Evolutionary conservation across 495 filamentous ascomycete genomes (phyloP).

Genomic region (Podospora australis): DNA sequence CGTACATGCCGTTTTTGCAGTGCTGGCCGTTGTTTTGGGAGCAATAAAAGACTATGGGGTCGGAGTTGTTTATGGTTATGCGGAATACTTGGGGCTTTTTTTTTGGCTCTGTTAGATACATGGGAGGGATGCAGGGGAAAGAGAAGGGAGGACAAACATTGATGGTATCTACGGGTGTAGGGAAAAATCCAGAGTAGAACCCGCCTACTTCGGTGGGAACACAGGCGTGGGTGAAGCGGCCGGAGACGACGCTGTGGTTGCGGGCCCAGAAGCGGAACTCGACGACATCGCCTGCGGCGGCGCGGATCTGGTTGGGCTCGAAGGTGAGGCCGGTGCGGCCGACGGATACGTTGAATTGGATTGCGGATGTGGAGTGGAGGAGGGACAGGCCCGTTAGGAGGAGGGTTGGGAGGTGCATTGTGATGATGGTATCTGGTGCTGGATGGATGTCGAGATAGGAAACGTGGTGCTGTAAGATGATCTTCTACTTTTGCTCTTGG

Average conservation of each 20-base stretch:
- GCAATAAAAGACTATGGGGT: slow-evolving; percentile 52
- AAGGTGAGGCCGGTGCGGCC: slow-evolving; percentile 28
- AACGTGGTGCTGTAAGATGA: no score
- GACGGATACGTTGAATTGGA: slow-evolving; percentile 19
- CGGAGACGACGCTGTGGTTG: slow-evolving; percentile 46
- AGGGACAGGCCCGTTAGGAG: slow-evolving; percentile 14
- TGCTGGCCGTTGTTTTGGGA: slow-evolving; percentile 29
- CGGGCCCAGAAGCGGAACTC: slow-evolving; percentile 47
- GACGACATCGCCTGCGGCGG: slow-evolving; percentile 42
- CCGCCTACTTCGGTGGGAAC: slow-evolving; percentile 28
- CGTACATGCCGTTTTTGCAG: slow-evolving; percentile 32
- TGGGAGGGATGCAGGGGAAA: background rate
- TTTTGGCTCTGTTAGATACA: background rate
- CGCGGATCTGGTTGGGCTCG: slow-evolving; percentile 27
- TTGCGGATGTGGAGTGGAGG: slow-evolving; percentile 16
- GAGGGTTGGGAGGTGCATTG: slow-evolving; percentile 9
- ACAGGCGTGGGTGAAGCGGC: slow-evolving; percentile 43
- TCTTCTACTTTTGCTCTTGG: no score
- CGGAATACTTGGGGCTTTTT: slow-evolving; percentile 35
- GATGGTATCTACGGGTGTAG: slow-evolving; percentile 14
- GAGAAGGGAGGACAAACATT: slow-evolving; percentile 19
- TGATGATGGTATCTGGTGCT: background rate
- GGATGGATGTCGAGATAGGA: no score
- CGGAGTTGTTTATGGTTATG: slow-evolving; percentile 45
- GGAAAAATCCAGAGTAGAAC: slow-evolving; percentile 45